Base-by-base conservation (phyloP, 768 basidiomycete genomes). In the Grammothele lineata region DNA sequence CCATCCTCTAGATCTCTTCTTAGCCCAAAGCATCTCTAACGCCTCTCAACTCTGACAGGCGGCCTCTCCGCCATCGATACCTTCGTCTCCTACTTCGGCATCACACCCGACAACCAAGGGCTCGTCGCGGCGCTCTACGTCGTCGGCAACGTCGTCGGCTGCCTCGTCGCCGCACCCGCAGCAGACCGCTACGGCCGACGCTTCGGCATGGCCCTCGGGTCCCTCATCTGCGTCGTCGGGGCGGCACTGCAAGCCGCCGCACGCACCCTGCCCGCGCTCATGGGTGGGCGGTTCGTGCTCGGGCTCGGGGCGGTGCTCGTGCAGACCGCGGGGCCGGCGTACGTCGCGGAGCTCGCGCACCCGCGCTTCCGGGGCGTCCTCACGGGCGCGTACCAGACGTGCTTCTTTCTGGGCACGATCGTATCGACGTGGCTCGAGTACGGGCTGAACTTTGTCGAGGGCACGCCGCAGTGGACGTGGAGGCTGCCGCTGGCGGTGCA, bases 331-430 rank as follows among this genome's bases (percentile, higher is more conserved):
- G 32, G 78, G 0, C 83, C 83, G 1, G 64, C 84, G 36, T 66
- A 85, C 24, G 71, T 85, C 37, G 77, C 80, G 18, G 84, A 85
- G 61, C 67, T 86, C 19, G 73, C 83, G 7, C 85, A 87, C 62
- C 85, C 85, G 21, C 37, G 40, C 18, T 53, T 69, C 61, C 66
- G 69, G 19, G 81, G 77, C 1, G 76, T 80, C 59, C 67, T 83
- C 22, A 82, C 78, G 5, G 76, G 81, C 9, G 66, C 78, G 79
- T 60, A 53, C 32, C 48, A 51, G 41, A 43, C 46, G 4, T 40
- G 49, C 41, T 48, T 49, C 37, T 56, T 56, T 38, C 45, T 56
- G 19, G 55, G 55, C 5, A 56, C 55, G 3, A 56, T 56, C 45
- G 48, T 47, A 15, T 56, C 55, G 25, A 58, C 40, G 11, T 56